A percentile compares a stretch with the other conserved stretches of the same genome.
Conservation (phyloP, 2,329 filamentous ascomycete genomes). For the Anthostomella pinea region DNA sequence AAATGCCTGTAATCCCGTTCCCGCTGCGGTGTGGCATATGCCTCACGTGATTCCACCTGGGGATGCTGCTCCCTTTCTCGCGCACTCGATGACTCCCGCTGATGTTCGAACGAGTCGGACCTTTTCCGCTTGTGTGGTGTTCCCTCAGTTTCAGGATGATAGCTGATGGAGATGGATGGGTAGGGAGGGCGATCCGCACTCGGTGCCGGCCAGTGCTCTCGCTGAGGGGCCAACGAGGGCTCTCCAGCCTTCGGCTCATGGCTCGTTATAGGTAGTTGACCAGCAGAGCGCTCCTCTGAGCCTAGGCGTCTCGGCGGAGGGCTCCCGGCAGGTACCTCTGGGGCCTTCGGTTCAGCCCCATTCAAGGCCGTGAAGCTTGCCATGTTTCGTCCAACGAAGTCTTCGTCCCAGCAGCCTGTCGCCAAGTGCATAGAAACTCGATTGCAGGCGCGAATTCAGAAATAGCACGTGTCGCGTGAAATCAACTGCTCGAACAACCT, state of each 20-base stretch:
- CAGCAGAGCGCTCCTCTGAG: constrained; percentile 27
- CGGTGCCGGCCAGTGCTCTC: constrained; percentile 42
- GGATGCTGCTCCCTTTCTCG: constrained; percentile 34
- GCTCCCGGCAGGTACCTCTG: constrained; percentile 23
- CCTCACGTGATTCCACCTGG: constrained; percentile 39
- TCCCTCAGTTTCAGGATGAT: constrained; percentile 45
- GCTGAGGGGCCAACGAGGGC: constrained; percentile 23
- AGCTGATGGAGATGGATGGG: constrained; percentile 37
- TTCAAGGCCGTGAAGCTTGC: constrained; percentile 34
- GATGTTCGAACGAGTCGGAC: constrained; percentile 58
- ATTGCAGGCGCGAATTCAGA: constrained; percentile 1
- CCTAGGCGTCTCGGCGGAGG: constrained; percentile 23
- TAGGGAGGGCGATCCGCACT: constrained; percentile 42
- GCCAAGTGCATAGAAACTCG: constrained; percentile 27
- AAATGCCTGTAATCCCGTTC: constrained; percentile 43
- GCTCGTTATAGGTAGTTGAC: constrained; percentile 18
- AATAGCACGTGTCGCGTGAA: constrained; percentile 1
- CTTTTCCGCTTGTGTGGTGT: constrained; percentile 68
- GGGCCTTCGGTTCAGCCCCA: constrained; percentile 28
- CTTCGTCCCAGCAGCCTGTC: constrained; percentile 24
- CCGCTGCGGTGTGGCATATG: constrained; percentile 41
- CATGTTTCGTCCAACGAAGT: constrained; percentile 30
- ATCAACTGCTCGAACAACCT: constrained; percentile 4
- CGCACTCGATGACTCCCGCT: constrained; percentile 33
- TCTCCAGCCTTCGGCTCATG: constrained; percentile 28